Evolutionary conservation across 1,284 basidiomycete species (phyloP).

Genomic region (Apiotrichum veenhuisii): DNA sequence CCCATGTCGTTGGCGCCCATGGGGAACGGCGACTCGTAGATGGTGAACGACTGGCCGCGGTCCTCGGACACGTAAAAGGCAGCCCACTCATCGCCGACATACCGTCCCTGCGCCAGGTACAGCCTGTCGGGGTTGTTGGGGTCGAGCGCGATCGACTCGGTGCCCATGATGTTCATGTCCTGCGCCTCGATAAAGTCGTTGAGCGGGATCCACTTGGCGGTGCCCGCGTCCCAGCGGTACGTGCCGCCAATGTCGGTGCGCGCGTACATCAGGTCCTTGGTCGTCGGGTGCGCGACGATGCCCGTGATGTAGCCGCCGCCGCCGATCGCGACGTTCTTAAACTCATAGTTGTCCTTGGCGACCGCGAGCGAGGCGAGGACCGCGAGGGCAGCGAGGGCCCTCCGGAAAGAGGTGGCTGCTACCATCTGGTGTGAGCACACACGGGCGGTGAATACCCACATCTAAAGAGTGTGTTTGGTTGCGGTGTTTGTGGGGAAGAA

Average conservation of each 20-base stretch:
- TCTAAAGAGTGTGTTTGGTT: too few relatives aligned
- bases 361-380: too few relatives aligned
- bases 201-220: constrained; percentile 2
- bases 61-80: neutral
- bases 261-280: neutral
- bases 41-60: neutral
- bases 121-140: constrained; percentile 2
- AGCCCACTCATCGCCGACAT: neutral
- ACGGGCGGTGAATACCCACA: too few relatives aligned
- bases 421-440: too few relatives aligned
- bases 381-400: too few relatives aligned
- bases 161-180: constrained; percentile 3
- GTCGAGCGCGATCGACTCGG: constrained; percentile 5
- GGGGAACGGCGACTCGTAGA: constrained; percentile 1
- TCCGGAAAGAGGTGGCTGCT: too few relatives aligned
- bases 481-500: too few relatives aligned
- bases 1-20: constrained; percentile 6
- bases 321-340: neutral
- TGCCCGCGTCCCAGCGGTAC: constrained; percentile 1
- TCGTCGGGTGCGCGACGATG: constrained; percentile 1
- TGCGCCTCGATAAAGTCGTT: neutral
- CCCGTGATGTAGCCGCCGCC: constrained; percentile 8
- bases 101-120: constrained; percentile 2
- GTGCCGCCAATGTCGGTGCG: constrained; percentile 4
- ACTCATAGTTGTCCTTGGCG: neutral